phyloP scores from a whole-genome alignment of 129 eudicot genomes.

The Gnaphalium uliginosum region DNA sequence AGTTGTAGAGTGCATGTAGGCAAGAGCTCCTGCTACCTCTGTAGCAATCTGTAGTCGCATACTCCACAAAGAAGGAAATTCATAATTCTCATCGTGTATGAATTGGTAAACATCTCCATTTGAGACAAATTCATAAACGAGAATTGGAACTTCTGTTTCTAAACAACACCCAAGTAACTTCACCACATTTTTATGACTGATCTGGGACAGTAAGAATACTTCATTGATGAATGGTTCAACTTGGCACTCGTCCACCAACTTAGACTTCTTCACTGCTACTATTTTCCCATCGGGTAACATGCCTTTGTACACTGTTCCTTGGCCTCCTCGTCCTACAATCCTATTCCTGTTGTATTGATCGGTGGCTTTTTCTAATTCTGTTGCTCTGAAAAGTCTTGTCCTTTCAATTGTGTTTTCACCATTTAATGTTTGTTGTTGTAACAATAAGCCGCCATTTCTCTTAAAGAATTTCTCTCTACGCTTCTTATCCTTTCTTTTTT shows the following conservation, averaged over 20 bases:
- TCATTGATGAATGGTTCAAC: conserved; percentile 1
- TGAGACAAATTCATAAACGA: background rate
- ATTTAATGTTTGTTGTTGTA: background rate
- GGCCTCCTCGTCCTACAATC: background rate
- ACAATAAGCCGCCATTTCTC: background rate
- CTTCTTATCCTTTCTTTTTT: background rate
- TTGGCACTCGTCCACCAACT: background rate
- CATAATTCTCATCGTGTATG: conserved; percentile 2
- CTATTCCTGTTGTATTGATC: background rate
- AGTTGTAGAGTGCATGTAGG: conserved; percentile 2
- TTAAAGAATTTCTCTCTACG: background rate
- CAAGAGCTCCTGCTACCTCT: conserved; percentile 1
- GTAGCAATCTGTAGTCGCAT: background rate
- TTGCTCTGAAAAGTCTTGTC: background rate
- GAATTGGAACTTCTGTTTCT: conserved; percentile 7
- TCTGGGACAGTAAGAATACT: background rate
- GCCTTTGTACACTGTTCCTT: conserved; percentile 10
- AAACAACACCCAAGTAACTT: background rate
- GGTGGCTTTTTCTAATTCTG: background rate
- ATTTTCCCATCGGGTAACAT: background rate
- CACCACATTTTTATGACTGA: background rate
- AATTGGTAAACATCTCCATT: background rate
- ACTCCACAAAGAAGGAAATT: conserved; percentile 13
- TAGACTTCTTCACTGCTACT: conserved; percentile 4
- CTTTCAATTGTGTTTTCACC: background rate